phyloP scores from a whole-genome alignment of 352 stramenopile genomes.

The Phytopythium aichiense region DNA sequence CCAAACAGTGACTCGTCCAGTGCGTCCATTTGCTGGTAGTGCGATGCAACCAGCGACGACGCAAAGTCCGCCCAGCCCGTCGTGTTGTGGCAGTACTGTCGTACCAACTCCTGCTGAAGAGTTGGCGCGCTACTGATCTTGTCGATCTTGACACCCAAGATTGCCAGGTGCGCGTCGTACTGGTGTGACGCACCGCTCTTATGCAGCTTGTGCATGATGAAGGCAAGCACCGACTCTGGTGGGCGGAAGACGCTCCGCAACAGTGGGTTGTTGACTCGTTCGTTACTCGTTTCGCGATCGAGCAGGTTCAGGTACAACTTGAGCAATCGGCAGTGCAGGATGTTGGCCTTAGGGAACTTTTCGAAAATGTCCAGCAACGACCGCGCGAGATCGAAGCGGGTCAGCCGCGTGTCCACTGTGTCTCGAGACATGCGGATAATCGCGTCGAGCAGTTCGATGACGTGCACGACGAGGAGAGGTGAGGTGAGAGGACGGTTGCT shows the following conservation, averaged over 20 bases:
- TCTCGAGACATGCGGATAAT: conserved; percentile 65
- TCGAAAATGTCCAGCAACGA: conserved; percentile 72
- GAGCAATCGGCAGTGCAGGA: conserved; percentile 66
- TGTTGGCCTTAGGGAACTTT: conserved; percentile 65
- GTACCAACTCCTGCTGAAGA: conserved; percentile 73
- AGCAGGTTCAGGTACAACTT: conserved; percentile 68
- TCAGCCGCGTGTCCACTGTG: conserved; percentile 45
- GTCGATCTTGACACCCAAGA: conserved; percentile 76
- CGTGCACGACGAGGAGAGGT: conserved; percentile 55
- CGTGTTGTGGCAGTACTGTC: conserved; percentile 64
- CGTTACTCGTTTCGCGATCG: conserved; percentile 54
- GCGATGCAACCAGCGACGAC: conserved; percentile 58
- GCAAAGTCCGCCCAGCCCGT: conserved; percentile 62
- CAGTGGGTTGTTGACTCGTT: conserved; percentile 71
- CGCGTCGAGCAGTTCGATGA: conserved; percentile 60
- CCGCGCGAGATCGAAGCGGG: conserved; percentile 46
- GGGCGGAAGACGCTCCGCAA: conserved; percentile 67
- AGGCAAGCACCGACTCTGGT: conserved; percentile 59
- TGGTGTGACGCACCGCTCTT: conserved; percentile 39
- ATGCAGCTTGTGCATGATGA: conserved; percentile 65
- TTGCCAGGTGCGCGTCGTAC: conserved; percentile 69
- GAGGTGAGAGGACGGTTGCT: conserved; percentile 63
- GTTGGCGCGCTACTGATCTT: conserved; percentile 72
- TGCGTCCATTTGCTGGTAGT: conserved; percentile 77
- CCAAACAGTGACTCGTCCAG: conserved; percentile 48